These are phyloP conservation scores for Ceraceosorus bombacis DNA, from an alignment of 1,284 basidiomycete genomes.

Conservation along the genomic window DNA sequence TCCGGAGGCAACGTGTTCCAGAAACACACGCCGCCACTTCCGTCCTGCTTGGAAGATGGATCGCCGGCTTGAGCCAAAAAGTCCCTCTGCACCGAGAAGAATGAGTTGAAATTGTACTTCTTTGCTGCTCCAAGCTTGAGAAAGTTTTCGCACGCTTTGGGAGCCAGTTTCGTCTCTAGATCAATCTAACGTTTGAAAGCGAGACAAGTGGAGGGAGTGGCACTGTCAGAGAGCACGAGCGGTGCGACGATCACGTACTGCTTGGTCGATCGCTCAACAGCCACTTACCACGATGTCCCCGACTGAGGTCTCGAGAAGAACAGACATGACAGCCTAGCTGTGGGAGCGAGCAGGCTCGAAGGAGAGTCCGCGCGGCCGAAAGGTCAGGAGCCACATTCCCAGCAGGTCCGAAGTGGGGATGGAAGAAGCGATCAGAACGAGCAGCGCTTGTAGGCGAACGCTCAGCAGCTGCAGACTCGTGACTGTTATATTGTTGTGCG, in stretches of 20 bases:
- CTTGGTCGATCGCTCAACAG: no score
- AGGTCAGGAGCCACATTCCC: no score
- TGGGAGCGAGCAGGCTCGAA: background rate
- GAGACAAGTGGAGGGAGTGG: background rate
- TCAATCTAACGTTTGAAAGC: slow-evolving; percentile 57
- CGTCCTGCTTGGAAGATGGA: slow-evolving; percentile 69
- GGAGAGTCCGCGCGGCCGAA: background rate
- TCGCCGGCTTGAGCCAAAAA: slow-evolving; percentile 93
- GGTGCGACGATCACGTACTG: no score
- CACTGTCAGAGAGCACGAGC: background rate
- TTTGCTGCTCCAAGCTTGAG: slow-evolving; percentile 93
- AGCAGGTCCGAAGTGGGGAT: no score
- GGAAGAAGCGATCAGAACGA: no score
- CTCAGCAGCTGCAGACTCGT: no score
- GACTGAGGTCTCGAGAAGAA: slow-evolving; percentile 88
- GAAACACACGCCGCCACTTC: slow-evolving; percentile 75
- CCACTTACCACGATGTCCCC: slow-evolving; percentile 68
- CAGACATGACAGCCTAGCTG: slow-evolving; percentile 64
- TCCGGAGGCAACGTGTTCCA: slow-evolving; percentile 60
- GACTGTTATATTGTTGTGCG: no score
- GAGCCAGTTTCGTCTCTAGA: slow-evolving; percentile 82
- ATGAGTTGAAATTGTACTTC: slow-evolving; percentile 90
- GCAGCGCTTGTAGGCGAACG: no score
- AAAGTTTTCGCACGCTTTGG: slow-evolving; percentile 85
- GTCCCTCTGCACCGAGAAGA: slow-evolving; percentile 80